These are phyloP conservation scores for Rostrohypoxylon terebratum DNA, from an alignment of 495 filamentous ascomycete genomes.

Conservation along the genomic window DNA sequence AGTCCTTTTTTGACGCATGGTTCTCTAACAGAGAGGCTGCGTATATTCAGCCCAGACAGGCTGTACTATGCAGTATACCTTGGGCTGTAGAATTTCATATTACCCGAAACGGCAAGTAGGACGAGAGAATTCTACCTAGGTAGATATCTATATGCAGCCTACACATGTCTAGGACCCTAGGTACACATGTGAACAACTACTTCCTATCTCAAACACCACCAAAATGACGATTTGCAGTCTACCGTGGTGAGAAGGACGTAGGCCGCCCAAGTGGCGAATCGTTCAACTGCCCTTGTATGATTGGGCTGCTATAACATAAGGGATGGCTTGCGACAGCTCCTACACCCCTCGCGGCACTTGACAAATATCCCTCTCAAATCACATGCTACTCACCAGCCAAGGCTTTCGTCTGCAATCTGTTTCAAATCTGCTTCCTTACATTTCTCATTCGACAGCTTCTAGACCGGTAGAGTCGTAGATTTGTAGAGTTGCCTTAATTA, in stretches of 20 bases:
- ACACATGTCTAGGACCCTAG: background rate
- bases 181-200: constrained; percentile 4
- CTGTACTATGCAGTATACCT: background rate
- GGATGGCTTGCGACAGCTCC: constrained; percentile 32
- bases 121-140: constrained; percentile 5
- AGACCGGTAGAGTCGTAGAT: constrained; percentile 15
- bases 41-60: constrained; percentile 18
- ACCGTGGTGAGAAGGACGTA: constrained; percentile 32
- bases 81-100: constrained; percentile 17
- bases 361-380: constrained; percentile 32
- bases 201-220: constrained; percentile 1
- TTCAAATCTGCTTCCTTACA: constrained; percentile 30
- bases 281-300: constrained; percentile 35
- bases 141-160: background rate
- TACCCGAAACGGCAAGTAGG: constrained; percentile 18
- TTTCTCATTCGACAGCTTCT: constrained; percentile 13
- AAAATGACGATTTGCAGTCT: constrained; percentile 13
- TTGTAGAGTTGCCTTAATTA: constrained; percentile 25
- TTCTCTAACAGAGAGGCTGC: constrained; percentile 9
- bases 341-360: constrained; percentile 41
- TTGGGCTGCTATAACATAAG: constrained; percentile 43
- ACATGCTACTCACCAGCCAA: constrained; percentile 37
- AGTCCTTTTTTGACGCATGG: constrained; percentile 11
- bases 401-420: constrained; percentile 28
- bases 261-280: constrained; percentile 45